Conservation (phyloP, 257 asterid genomes). For the Verbascum thapsus region DNA sequence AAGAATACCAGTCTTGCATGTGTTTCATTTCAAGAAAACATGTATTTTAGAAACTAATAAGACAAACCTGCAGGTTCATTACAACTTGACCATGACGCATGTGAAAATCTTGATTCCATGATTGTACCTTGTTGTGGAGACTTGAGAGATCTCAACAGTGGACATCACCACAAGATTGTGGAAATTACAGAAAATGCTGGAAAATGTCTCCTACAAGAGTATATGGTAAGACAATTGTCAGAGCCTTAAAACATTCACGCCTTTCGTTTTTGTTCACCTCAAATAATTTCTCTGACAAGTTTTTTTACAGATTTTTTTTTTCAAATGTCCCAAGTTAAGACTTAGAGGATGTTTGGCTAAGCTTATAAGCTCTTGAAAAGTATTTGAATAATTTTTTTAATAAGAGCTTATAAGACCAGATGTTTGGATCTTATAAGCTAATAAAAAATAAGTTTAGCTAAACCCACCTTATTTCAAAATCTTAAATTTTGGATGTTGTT, state of each 20-base stretch:
- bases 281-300: not conserved
- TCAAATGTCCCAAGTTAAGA: too few species aligned
- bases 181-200: constrained; percentile 87
- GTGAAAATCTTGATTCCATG: constrained; percentile 74
- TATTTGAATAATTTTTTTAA: too few species aligned
- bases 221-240: constrained; percentile 53
- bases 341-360: too few species aligned
- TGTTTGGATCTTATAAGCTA: too few species aligned
- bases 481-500: too few species aligned
- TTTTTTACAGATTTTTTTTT: too few species aligned
- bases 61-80: constrained; percentile 59
- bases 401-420: too few species aligned
- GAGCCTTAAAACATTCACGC: not conserved
- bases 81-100: constrained; percentile 92
- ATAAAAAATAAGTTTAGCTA: too few species aligned
- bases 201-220: constrained; percentile 82
- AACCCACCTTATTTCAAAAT: too few species aligned
- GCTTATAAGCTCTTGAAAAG: too few species aligned
- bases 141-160: constrained; percentile 75
- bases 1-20: constrained; percentile 35
- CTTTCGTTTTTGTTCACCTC: not conserved
- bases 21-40: not conserved
- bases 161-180: constrained; percentile 71
- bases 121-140: constrained; percentile 84
- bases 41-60: constrained; percentile 18